Evolutionary conservation across 2,329 filamentous ascomycete genomes (phyloP).

Genomic region (Fusarium sulawesiense): DNA sequence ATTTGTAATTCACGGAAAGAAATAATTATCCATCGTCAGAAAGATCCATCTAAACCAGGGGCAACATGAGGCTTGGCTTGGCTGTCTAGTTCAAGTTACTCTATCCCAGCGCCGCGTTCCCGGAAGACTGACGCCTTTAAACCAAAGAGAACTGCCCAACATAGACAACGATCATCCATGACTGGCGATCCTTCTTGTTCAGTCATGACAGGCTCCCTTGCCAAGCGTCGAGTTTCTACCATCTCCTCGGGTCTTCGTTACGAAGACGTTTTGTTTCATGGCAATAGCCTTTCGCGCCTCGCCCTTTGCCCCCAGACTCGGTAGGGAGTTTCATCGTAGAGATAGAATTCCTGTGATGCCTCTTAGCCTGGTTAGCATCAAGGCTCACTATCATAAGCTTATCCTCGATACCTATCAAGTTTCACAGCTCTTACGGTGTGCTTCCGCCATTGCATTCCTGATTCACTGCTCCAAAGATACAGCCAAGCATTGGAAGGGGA

Average conservation of each 20-base stretch:
- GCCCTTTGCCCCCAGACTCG: not conserved
- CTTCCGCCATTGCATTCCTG: not conserved
- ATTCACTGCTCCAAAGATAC: not conserved
- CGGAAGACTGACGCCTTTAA: conserved; percentile 18
- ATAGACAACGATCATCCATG: not conserved
- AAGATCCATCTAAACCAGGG: not conserved
- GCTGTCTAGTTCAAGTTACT: not conserved
- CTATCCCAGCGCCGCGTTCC: not conserved
- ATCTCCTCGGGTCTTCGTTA: not conserved
- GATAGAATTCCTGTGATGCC: not conserved
- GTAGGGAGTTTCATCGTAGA: not conserved
- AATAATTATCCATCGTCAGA: not conserved
- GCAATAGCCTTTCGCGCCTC: conserved; percentile 14
- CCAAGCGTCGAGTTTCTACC: not conserved
- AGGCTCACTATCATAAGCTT: not conserved
- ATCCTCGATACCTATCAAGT: not conserved
- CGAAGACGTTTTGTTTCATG: conserved; percentile 18
- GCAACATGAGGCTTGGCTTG: not conserved
- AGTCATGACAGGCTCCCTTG: not conserved
- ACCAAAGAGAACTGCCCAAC: not conserved
- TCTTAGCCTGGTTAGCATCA: not conserved
- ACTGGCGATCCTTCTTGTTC: not conserved
- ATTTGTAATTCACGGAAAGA: conserved; percentile 11
- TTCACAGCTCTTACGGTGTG: not conserved
- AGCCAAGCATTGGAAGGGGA: not conserved